Evolutionary conservation across 495 filamentous ascomycete genomes (phyloP), one percentile per base, ranked within the genome.

Genomic region (Aspergillus olivimuriae): DNA sequence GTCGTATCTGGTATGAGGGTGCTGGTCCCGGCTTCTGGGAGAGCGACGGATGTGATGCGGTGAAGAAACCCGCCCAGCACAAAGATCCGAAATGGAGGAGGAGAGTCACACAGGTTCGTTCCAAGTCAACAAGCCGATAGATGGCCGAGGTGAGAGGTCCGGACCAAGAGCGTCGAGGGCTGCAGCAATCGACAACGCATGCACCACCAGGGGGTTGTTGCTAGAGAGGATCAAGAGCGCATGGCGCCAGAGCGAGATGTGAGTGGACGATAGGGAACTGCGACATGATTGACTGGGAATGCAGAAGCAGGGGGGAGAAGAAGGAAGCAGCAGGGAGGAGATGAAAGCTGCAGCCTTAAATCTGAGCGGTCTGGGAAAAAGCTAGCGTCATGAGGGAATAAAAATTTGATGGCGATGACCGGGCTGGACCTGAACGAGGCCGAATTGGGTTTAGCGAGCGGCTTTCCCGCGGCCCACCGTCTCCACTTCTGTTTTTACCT

Each of bases 151-250:
- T 15, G 12, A 41, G 24, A 28, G 24, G 11, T 28, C 24, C 5
- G 24, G 24, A 28, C 6, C 5, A 5, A 28, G 11, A 3, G 6
- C 5, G 37, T 19, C 2, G 23, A 36, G 24, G 34, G 50, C 32
- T 54, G 42, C 46, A 52, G 52, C 49, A 51, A 55, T 37, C 41
- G 45, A 36, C 42, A 36, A 60, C 43, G 57, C 51, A 65, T 37
- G 56, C 50, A 46, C 36, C 39, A 50, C 44, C 51, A 52, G 51
- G 51, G 50, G 44, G 24, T 33, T 32, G 34, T 50, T 28, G 40
- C 36, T 47, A 43, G 44, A 40, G 46, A 40, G 47, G 34, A 37
- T 43, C 32, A 46, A 32, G 47, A 48, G 43, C 47, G 52, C 56
- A 58, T 58, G 56, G 43, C 41, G 34, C 36, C 39, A 52, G 12